These are phyloP conservation scores for Kodamaea suecica DNA, from an alignment of 1,139 yeast species.

Conservation along the genomic window DNA sequence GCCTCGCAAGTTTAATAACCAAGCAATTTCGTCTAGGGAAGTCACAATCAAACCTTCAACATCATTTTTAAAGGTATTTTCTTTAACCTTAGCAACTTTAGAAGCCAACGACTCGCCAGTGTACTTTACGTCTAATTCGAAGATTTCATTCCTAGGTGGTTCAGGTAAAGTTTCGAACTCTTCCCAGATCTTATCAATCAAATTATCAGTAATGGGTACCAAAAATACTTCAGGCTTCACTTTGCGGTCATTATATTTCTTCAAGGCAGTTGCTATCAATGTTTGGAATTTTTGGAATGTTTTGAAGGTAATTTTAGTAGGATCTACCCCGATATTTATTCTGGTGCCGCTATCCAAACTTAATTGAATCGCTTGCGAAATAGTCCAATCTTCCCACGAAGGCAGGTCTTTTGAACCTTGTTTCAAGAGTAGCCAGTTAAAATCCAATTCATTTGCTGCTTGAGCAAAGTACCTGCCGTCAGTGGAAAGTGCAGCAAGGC, in stretches of 20 bases:
- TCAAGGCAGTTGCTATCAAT: slow-evolving; percentile 21
- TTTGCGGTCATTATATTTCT: slow-evolving; percentile 15
- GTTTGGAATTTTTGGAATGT: slow-evolving; percentile 26
- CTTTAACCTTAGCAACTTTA: slow-evolving; percentile 46
- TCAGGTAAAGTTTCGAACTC: slow-evolving; percentile 48
- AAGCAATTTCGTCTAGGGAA: slow-evolving; percentile 88
- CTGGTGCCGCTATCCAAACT: slow-evolving; percentile 43
- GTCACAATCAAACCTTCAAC: slow-evolving; percentile 54
- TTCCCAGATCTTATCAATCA: slow-evolving; percentile 77
- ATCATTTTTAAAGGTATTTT: slow-evolving; percentile 39
- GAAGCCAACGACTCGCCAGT: slow-evolving; percentile 47
- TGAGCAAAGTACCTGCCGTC: slow-evolving; percentile 95
- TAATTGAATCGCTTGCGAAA: slow-evolving; percentile 56
- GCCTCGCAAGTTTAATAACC: slow-evolving; percentile 89
- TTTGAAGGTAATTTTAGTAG: slow-evolving; percentile 61
- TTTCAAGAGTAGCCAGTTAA: slow-evolving; percentile 80
- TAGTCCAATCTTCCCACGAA: slow-evolving; percentile 88
- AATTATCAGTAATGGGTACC: slow-evolving; percentile 63
- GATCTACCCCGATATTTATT: slow-evolving; percentile 48
- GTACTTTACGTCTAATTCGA: slow-evolving; percentile 41
- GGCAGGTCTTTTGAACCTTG: slow-evolving; percentile 74
- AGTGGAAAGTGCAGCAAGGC: slow-evolving; percentile 79
- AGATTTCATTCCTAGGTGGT: slow-evolving; percentile 41
- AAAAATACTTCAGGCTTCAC: slow-evolving; percentile 51
- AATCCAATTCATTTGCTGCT: slow-evolving; percentile 83